phyloP scores from a whole-genome alignment of 2,329 filamentous ascomycete genomes.

The Fusarium verticillioides region DNA sequence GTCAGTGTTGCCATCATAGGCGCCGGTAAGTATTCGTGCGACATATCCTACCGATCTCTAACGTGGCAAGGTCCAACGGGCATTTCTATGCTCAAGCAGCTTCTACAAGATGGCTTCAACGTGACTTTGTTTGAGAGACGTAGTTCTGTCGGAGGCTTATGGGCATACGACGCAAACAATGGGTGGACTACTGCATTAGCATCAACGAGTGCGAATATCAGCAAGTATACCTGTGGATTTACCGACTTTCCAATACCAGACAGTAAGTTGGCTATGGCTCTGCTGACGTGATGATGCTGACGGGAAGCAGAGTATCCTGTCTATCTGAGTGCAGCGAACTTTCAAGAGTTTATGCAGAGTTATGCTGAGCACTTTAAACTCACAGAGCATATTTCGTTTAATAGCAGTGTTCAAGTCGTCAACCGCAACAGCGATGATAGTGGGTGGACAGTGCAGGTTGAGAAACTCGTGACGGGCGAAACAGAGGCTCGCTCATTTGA shows the following conservation, averaged over 20 bases:
- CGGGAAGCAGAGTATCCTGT: not conserved
- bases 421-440: not conserved
- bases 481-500: not conserved
- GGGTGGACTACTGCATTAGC: slow-evolving; percentile 17
- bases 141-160: not conserved
- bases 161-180: slow-evolving; percentile 8
- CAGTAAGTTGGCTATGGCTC: not conserved
- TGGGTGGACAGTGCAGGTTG: slow-evolving; percentile 6
- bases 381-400: not conserved
- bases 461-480: not conserved
- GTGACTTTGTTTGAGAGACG: slow-evolving; percentile 12
- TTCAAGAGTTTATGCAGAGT: slow-evolving; percentile 26
- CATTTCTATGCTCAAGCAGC: slow-evolving; percentile 28
- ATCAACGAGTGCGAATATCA: slow-evolving; percentile 7
- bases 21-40: not conserved
- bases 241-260: slow-evolving; percentile 26
- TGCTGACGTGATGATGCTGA: not conserved
- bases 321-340: slow-evolving; percentile 4
- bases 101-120: slow-evolving; percentile 16
- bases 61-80: slow-evolving; percentile 2
- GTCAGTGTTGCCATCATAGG: not conserved
- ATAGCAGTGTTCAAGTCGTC: not conserved
- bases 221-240: slow-evolving; percentile 31
- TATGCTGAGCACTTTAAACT: slow-evolving; percentile 14
- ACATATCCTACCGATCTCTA: fast-evolving